These are phyloP conservation scores for Bretschneidera sinensis DNA, from an alignment of 345 rosid genomes.

Conservation along the genomic window DNA sequence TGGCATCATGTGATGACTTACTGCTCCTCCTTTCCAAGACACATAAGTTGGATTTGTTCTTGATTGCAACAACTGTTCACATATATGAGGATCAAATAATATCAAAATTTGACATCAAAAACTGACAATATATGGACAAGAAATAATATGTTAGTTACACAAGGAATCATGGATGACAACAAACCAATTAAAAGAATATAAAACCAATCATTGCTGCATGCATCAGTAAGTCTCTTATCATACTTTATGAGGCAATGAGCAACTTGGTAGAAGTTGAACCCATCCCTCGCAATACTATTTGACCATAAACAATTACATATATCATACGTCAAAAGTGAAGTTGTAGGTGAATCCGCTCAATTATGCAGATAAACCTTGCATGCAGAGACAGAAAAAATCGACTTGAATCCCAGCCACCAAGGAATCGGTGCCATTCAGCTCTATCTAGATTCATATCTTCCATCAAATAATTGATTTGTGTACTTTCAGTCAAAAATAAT, in stretches of 20 bases:
- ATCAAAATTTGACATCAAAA: slow-evolving; percentile 16
- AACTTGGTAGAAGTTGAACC: too few relatives aligned
- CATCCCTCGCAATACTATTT: too few relatives aligned
- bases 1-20: slow-evolving; percentile 26
- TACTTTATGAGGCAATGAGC: too few relatives aligned
- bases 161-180: background rate
- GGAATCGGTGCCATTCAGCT: background rate
- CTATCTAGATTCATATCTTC: background rate
- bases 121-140: background rate
- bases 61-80: slow-evolving; percentile 63
- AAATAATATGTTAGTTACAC: background rate
- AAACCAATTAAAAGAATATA: background rate
- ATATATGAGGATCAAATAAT: slow-evolving; percentile 13
- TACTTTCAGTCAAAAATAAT: too few relatives aligned
- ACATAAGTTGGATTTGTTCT: slow-evolving; percentile 63
- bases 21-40: slow-evolving; percentile 93
- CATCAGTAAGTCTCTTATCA: too few relatives aligned
- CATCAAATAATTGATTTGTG: too few relatives aligned
- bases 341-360: background rate
- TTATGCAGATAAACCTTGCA: background rate
- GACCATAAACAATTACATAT: background rate
- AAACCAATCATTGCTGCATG: too few relatives aligned
- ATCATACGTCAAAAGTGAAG: background rate
- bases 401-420: background rate
- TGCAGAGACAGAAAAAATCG: background rate